Evolutionary conservation across 805 yeast species (phyloP).

Genomic region (Schwanniomyces occidentalis): DNA sequence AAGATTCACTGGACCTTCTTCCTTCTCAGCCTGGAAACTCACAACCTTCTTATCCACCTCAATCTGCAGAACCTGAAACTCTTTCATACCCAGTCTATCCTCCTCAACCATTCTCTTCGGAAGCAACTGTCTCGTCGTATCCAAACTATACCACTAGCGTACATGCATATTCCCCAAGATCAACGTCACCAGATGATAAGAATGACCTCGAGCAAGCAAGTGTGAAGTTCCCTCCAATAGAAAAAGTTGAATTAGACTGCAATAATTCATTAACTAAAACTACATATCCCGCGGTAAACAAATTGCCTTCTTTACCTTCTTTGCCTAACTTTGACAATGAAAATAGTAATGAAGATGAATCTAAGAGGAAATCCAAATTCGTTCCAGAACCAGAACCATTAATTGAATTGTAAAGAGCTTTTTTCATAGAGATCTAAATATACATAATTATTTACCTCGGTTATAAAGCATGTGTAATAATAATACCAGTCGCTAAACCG

Average conservation of each 20-base stretch:
- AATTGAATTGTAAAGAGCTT: constrained; percentile 32
- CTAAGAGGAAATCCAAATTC: constrained; percentile 6
- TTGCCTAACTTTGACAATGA: constrained; percentile 4
- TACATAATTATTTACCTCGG: too few relatives aligned
- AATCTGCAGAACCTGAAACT: neutral
- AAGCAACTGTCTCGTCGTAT: neutral
- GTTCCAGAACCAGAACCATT: constrained; percentile 41
- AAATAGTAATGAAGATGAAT: constrained; percentile 2
- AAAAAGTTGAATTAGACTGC: constrained; percentile 8
- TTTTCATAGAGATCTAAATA: too few relatives aligned
- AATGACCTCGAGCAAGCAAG: constrained; percentile 7
- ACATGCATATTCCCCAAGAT: neutral
- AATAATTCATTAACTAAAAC: too few relatives aligned
- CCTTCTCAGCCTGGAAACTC: too few relatives aligned
- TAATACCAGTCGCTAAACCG: too few relatives aligned
- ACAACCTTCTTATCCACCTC: neutral
- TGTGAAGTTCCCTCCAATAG: constrained; percentile 11
- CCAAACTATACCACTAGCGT: neutral
- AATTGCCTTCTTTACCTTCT: constrained; percentile 8
- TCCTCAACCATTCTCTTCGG: too few relatives aligned
- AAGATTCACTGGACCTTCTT: too few relatives aligned
- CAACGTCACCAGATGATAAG: too few relatives aligned
- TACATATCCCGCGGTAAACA: too few relatives aligned
- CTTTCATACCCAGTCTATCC: neutral
- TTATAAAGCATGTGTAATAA: too few relatives aligned